phyloP scores from a whole-genome alignment of 306 rosid genomes.

The Clitoria ternatea region DNA sequence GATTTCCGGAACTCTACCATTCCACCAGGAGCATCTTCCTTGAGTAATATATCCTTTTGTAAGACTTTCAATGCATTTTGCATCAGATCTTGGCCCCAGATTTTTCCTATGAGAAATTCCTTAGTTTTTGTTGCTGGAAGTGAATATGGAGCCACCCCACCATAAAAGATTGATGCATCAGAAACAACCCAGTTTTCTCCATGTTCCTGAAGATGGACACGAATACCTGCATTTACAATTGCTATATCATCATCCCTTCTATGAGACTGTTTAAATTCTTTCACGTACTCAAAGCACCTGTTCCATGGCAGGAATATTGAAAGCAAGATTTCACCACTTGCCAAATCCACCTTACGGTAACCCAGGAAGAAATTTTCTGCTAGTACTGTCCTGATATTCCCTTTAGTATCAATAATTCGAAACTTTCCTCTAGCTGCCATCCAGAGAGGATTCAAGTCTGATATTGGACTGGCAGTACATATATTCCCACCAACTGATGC shows the following conservation, averaged over 20 bases:
- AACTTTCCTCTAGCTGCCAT: conserved; percentile 81
- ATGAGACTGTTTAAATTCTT: conserved; percentile 94
- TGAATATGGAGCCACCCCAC: conserved; percentile 88
- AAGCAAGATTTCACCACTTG: conserved; percentile 65
- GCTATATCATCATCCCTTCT: conserved; percentile 99
- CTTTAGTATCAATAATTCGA: conserved; percentile 63
- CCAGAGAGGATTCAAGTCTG: conserved; percentile 97
- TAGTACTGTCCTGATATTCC: conserved; percentile 51
- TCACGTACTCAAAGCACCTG: conserved; percentile 74
- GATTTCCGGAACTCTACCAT: conserved; percentile 94
- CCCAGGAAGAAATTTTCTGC: conserved; percentile 85
- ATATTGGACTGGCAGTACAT: conserved; percentile 98
- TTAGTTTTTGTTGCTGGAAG: conserved; percentile 63
- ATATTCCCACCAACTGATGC: conserved; percentile 93
- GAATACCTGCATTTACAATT: conserved; percentile 90
- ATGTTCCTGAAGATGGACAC: conserved; percentile 61
- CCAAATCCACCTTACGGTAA: conserved; percentile 88
- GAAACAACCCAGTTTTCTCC: conserved; percentile 51
- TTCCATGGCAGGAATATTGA: conserved; percentile 93
- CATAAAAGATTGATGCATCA: conserved; percentile 82
- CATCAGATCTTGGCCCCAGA: conserved; percentile 69
- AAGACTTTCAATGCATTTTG: conserved; percentile 60
- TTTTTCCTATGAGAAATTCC: conserved; percentile 69
- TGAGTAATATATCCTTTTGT: conserved; percentile 55
- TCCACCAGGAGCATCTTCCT: conserved; percentile 88